These are phyloP conservation scores for Achaetomium macrosporum DNA, from an alignment of 2,329 filamentous ascomycete species.

Conservation along the genomic window DNA sequence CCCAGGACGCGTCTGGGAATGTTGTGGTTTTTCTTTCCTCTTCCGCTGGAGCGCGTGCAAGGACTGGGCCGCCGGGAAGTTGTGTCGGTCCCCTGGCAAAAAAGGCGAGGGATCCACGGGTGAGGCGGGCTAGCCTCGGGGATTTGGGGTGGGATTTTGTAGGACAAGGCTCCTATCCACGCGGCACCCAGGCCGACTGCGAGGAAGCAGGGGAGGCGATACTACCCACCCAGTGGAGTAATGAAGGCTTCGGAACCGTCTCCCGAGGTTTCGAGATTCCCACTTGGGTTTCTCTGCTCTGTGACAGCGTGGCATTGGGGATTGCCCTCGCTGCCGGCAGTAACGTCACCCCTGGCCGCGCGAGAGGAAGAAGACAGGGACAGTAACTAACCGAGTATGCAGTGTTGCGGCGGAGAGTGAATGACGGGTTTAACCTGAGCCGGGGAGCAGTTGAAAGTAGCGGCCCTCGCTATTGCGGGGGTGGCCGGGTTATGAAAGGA, in stretches of 20 bases:
- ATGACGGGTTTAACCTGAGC: not conserved
- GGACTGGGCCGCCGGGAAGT: conserved; percentile 31
- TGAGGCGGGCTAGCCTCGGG: conserved; percentile 44
- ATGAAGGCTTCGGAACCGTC: conserved; percentile 31
- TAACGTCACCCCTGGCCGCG: conserved; percentile 6
- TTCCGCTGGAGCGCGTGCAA: conserved; percentile 21
- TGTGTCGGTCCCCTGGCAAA: conserved; percentile 25
- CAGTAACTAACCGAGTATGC: conserved; percentile 24
- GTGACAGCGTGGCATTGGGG: conserved; percentile 25
- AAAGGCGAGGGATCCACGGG: conserved; percentile 44
- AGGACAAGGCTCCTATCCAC: conserved; percentile 23
- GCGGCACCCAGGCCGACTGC: conserved; percentile 21
- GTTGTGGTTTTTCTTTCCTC: conserved; percentile 23
- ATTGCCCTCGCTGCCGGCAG: conserved; percentile 1
- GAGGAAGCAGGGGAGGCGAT: conserved; percentile 19
- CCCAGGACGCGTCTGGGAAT: conserved; percentile 24
- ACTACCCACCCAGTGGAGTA: conserved; percentile 23
- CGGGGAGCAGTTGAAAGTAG: too few relatives aligned
- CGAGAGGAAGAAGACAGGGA: conserved; percentile 11
- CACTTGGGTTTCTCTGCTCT: conserved; percentile 29
- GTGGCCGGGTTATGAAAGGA: conserved; percentile 19
- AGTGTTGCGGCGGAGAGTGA: conserved; percentile 24
- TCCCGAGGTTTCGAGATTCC: conserved; percentile 34
- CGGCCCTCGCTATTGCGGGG: conserved; percentile 13
- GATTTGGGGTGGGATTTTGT: conserved; percentile 27